These are phyloP conservation scores for Coemansia sp. DNA, from an alignment of 192 early-diverging fungal genomes.

Conservation along the genomic window DNA sequence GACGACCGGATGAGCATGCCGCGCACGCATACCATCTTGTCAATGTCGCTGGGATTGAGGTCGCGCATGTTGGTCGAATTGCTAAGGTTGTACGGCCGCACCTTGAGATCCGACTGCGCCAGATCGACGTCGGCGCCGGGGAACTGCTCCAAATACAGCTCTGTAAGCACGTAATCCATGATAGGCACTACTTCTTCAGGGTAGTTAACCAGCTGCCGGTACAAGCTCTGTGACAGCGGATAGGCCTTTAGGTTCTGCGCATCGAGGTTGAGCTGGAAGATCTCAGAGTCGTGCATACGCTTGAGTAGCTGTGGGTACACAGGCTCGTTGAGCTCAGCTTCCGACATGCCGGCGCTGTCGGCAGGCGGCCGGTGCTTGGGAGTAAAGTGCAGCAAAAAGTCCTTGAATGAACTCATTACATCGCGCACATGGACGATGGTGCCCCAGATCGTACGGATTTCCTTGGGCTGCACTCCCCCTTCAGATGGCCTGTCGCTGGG, in stretches of 20 bases:
- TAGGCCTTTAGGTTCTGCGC: conserved; percentile 80
- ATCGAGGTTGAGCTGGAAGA: conserved; percentile 85
- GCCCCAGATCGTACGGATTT: conserved; percentile 84
- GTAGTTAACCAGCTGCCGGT: conserved; percentile 86
- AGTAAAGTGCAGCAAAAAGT: conserved; percentile 80
- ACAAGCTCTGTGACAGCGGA: conserved; percentile 62
- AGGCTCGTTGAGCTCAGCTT: conserved; percentile 58
- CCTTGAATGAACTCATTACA: conserved; percentile 72
- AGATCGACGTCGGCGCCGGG: conserved; percentile 62
- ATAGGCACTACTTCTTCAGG: conserved; percentile 95
- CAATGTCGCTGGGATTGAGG: conserved; percentile 95
- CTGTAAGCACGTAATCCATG: conserved; percentile 85
- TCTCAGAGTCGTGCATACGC: conserved; percentile 69
- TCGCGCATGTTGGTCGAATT: conserved; percentile 87
- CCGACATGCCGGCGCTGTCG: conserved; percentile 25
- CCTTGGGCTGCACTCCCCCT: conserved; percentile 23
- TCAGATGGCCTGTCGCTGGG: conserved; percentile 23
- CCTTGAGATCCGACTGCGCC: conserved; percentile 62
- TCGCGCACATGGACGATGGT: conserved; percentile 90
- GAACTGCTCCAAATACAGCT: conserved; percentile 70
- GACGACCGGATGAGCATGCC: conserved; percentile 92
- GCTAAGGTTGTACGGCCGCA: conserved; percentile 86
- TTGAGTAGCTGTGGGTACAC: conserved; percentile 78
- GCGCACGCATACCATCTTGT: conserved; percentile 93
- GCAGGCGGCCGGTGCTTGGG: conserved; percentile 57